Conservation (phyloP, 352 stramenopile genomes). For the Blastocystis sp. region DNA sequence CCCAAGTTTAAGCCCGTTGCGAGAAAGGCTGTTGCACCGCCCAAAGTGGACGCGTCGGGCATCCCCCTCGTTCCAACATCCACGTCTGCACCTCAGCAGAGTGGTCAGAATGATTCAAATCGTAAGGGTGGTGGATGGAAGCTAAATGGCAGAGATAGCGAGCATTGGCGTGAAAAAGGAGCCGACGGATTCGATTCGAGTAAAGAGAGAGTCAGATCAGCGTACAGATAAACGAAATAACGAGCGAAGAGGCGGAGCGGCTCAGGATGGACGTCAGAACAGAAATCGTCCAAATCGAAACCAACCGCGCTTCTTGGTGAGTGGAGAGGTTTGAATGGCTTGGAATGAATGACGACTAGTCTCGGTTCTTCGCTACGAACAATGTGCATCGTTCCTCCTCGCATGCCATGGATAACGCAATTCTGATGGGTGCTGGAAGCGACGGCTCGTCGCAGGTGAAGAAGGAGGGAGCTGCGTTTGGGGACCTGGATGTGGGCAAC, state of each 20-base stretch:
- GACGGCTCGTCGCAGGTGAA: neutral
- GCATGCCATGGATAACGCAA: conserved; percentile 50
- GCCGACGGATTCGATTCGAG: neutral
- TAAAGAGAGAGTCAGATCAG: conserved; percentile 7
- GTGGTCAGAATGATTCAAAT: neutral
- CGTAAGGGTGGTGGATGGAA: no score
- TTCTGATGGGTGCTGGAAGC: conserved; percentile 38
- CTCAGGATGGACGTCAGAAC: neutral
- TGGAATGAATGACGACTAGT: neutral
- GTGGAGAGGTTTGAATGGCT: conserved; percentile 1
- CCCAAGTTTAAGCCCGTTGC: conserved; percentile 66
- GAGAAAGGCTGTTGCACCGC: conserved; percentile 8
- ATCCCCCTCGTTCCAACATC: conserved; percentile 6
- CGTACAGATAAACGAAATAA: neutral
- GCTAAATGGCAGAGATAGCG: no score
- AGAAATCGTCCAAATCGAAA: conserved; percentile 1
- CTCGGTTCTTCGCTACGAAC: conserved; percentile 59
- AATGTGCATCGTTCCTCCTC: neutral
- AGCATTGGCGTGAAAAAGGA: neutral
- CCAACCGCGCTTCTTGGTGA: conserved; percentile 51
- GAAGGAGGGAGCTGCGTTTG: neutral
- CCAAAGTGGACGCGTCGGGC: neutral
- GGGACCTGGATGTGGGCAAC: neutral
- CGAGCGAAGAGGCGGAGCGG: neutral
- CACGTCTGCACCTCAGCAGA: neutral